phyloP scores from a whole-genome alignment of 2,329 filamentous ascomycete species.

The Talaromyces islandicus region DNA sequence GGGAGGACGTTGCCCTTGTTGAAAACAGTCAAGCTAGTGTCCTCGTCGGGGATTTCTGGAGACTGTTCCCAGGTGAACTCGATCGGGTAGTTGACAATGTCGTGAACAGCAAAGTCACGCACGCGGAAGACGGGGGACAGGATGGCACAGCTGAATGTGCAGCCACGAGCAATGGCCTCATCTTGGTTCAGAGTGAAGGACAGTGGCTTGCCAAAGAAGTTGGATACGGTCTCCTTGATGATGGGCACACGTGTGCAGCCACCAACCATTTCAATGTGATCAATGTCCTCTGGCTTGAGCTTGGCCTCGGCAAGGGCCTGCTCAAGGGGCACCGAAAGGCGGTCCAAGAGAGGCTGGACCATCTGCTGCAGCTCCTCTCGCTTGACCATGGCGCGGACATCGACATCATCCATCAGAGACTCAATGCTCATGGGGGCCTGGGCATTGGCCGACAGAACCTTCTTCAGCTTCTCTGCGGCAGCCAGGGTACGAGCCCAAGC shows the following conservation, averaged over 20 bases:
- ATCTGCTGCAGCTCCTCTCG: constrained; percentile 91
- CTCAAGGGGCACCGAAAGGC: constrained; percentile 70
- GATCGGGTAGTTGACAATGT: constrained; percentile 96
- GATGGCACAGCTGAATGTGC: constrained; percentile 95
- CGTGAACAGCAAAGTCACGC: constrained; percentile 94
- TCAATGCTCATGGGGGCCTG: constrained; percentile 92
- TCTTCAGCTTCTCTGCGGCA: constrained; percentile 96
- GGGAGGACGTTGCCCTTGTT: constrained; percentile 95
- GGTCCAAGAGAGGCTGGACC: constrained; percentile 73
- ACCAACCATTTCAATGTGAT: constrained; percentile 87
- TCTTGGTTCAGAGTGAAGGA: constrained; percentile 98
- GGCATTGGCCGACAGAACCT: constrained; percentile 93
- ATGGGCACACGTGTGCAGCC: constrained; percentile 89
- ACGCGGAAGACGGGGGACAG: constrained; percentile 97
- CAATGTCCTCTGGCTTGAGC: constrained; percentile 85
- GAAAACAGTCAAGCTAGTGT: constrained; percentile 94
- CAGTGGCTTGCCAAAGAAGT: constrained; percentile 86
- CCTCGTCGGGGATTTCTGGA: constrained; percentile 94
- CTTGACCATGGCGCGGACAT: constrained; percentile 83
- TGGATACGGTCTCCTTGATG: constrained; percentile 81
- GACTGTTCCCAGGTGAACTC: constrained; percentile 99
- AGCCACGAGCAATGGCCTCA: constrained; percentile 91
- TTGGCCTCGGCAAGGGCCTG: constrained; percentile 92
- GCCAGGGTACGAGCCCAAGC: constrained; percentile 80
- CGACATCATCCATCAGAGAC: constrained; percentile 96